phyloP scores from a whole-genome alignment of 352 stramenopile genomes.

The Globisporangium acanthophoron region DNA sequence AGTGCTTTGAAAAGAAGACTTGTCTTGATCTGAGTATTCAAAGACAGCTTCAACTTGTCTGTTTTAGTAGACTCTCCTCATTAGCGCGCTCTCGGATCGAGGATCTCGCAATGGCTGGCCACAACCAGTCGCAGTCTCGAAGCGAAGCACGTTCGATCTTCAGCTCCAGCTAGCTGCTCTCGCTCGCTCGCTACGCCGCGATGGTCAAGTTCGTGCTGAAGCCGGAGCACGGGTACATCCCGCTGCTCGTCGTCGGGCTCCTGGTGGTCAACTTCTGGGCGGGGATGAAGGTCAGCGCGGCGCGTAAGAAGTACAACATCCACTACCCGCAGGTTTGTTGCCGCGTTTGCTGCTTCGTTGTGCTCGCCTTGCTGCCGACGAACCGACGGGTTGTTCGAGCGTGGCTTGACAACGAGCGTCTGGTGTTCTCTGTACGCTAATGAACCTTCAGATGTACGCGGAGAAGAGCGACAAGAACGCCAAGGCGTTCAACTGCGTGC shows the following conservation, averaged over 20 bases:
- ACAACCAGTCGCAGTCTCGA: no score
- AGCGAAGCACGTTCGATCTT: no score
- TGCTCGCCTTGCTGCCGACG: not conserved
- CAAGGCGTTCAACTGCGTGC: slow-evolving; percentile 32
- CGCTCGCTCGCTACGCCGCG: not conserved
- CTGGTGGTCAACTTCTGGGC: slow-evolving; percentile 57
- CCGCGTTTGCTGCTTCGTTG: no score
- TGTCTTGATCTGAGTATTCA: not conserved
- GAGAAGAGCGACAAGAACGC: slow-evolving; percentile 86
- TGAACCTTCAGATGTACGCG: slow-evolving; percentile 67
- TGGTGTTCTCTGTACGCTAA: not conserved
- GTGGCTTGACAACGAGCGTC: not conserved
- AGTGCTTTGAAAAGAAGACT: not conserved
- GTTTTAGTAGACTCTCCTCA: not conserved
- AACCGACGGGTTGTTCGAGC: not conserved
- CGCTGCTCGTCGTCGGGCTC: slow-evolving; percentile 45
- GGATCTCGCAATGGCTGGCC: no score
- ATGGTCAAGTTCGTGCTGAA: slow-evolving; percentile 31
- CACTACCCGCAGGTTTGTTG: slow-evolving; percentile 42
- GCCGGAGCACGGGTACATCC: slow-evolving; percentile 59
- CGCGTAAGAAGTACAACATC: slow-evolving; percentile 66
- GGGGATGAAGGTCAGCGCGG: slow-evolving; percentile 40
- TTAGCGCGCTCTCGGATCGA: no score
- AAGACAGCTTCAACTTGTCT: not conserved
- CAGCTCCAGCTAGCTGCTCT: no score